Evolutionary conservation across 805 yeast genomes (phyloP).

Genomic region (Ogataea zsoltii): DNA sequence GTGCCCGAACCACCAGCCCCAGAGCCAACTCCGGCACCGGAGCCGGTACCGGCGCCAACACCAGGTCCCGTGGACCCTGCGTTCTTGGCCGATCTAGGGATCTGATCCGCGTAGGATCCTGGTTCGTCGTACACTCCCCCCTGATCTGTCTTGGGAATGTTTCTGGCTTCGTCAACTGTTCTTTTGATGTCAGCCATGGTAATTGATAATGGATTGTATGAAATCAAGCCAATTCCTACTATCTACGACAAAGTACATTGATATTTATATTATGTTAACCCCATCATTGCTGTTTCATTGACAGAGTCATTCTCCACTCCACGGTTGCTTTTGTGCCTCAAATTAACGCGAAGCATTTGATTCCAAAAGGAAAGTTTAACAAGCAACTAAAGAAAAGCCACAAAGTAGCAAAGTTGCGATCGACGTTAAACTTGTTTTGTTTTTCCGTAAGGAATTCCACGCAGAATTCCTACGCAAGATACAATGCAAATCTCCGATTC

Average conservation of each 20-base stretch:
- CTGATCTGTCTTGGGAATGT: slow-evolving; percentile 1
- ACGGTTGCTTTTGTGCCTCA: background rate
- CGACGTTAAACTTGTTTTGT: too few species aligned
- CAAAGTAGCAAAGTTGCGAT: background rate
- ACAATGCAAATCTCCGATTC: too few species aligned
- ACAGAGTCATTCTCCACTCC: background rate
- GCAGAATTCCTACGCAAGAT: too few species aligned
- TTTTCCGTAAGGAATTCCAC: too few species aligned
- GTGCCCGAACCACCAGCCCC: slow-evolving; percentile 1
- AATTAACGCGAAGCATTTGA: background rate
- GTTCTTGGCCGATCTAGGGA: background rate
- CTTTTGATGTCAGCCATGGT: slow-evolving; percentile 2
- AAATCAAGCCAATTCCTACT: background rate
- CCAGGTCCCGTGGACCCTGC: too few species aligned
- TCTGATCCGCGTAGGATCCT: slow-evolving; percentile 3
- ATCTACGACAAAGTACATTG: too few species aligned
- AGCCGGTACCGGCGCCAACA: too few species aligned
- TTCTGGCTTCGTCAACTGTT: background rate
- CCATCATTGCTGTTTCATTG: background rate
- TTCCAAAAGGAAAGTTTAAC: background rate
- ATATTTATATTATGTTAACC: too few species aligned
- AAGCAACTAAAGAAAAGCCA: background rate
- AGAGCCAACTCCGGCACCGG: background rate
- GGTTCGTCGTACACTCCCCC: slow-evolving; percentile 2
- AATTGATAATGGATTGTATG: too few species aligned